Evolutionary conservation across 2,329 filamentous ascomycete genomes (phyloP).

Genomic region (Colletotrichum sp.): DNA sequence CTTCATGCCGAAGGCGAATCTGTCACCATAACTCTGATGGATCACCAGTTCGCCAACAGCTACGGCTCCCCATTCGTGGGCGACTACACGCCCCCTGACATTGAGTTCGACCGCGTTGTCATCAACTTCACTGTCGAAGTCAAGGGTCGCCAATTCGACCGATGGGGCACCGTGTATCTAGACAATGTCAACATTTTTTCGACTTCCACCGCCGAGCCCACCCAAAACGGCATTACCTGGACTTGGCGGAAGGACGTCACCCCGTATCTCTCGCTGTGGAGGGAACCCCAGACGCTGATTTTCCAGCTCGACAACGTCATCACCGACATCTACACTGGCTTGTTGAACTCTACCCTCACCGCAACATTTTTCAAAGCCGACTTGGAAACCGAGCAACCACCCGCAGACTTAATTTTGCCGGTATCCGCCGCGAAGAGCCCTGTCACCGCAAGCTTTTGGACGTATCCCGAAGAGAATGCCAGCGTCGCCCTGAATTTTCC

Average conservation of each 20-base stretch:
- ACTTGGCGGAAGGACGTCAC: slow-evolving; percentile 82
- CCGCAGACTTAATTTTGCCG: slow-evolving; percentile 72
- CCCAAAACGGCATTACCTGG: slow-evolving; percentile 72
- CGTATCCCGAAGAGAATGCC: slow-evolving; percentile 66
- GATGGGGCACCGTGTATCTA: slow-evolving; percentile 77
- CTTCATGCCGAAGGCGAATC: slow-evolving; percentile 44
- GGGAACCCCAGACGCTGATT: slow-evolving; percentile 72
- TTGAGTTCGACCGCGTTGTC: slow-evolving; percentile 75
- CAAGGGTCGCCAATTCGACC: slow-evolving; percentile 76
- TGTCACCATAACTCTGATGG: slow-evolving; percentile 63
- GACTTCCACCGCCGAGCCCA: slow-evolving; percentile 81
- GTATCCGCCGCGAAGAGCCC: slow-evolving; percentile 61
- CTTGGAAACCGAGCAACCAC: slow-evolving; percentile 41
- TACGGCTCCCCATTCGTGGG: slow-evolving; percentile 76
- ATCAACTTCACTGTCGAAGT: slow-evolving; percentile 80
- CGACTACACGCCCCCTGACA: slow-evolving; percentile 68
- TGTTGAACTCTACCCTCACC: slow-evolving; percentile 75
- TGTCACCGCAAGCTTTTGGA: slow-evolving; percentile 68
- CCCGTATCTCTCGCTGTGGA: slow-evolving; percentile 72
- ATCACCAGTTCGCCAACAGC: slow-evolving; percentile 72
- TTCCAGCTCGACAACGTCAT: slow-evolving; percentile 82
- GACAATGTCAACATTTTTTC: slow-evolving; percentile 80
- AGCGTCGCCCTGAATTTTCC: slow-evolving; percentile 65
- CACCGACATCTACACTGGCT: slow-evolving; percentile 72
- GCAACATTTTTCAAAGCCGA: slow-evolving; percentile 70